phyloP scores from a whole-genome alignment of 2,329 filamentous ascomycete genomes.

The Thyridium curvatum region DNA sequence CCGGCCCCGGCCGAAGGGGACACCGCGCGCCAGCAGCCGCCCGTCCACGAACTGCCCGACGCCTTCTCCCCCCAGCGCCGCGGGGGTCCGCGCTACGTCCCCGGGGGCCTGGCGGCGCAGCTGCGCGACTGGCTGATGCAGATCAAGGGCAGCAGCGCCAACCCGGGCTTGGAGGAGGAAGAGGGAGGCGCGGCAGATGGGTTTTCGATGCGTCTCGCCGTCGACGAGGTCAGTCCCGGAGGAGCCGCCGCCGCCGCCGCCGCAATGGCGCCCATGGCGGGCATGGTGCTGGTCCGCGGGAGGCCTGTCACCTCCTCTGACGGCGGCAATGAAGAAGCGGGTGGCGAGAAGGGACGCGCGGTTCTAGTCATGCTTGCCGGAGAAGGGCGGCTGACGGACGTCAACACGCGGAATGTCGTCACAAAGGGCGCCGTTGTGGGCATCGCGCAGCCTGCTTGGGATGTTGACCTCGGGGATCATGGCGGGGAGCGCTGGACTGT shows the following conservation, averaged over 20 bases:
- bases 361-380: constrained; percentile 14
- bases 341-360: background rate
- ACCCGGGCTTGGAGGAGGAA: too few species aligned
- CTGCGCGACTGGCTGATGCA: constrained; percentile 38
- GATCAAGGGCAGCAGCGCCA: constrained; percentile 25
- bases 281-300: constrained; percentile 20
- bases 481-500: constrained; percentile 11
- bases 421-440: constrained; percentile 18
- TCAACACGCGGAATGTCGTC: constrained; percentile 18
- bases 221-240: constrained; percentile 17
- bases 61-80: constrained; percentile 29
- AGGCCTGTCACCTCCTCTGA: background rate
- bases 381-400: constrained; percentile 16
- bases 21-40: constrained; percentile 8
- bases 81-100: constrained; percentile 24
- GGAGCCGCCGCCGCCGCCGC: too few species aligned
- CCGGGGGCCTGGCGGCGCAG: constrained; percentile 33
- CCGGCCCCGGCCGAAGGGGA: constrained; percentile 1
- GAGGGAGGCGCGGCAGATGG: constrained; percentile 12
- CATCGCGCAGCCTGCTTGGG: constrained; percentile 17
- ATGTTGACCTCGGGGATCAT: constrained; percentile 8
- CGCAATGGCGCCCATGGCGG: too few species aligned
- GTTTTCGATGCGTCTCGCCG: constrained; percentile 9
- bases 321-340: background rate
- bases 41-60: constrained; percentile 24